Conservation (phyloP, 202 grass and related monocot genomes). For the Cymbopogon flexuosus region DNA sequence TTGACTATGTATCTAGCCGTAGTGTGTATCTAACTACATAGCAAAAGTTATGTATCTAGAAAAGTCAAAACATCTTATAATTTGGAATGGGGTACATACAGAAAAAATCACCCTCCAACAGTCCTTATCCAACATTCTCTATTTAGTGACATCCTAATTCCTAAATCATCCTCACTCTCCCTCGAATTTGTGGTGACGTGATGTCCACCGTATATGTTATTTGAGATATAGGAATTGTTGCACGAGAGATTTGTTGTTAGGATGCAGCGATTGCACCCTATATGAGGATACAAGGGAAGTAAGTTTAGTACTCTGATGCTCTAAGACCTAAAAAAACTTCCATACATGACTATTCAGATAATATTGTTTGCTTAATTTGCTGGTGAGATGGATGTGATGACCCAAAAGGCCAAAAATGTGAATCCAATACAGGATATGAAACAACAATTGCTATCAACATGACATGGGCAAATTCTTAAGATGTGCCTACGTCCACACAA, state of each 20-base stretch:
- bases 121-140: not conserved
- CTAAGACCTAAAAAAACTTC: not conserved
- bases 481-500: not conserved
- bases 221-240: not conserved
- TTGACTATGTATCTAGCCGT: too few species aligned
- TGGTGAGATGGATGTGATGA: conserved; percentile 18
- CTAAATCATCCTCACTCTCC: not conserved
- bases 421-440: conserved; percentile 8
- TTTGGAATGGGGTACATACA: not conserved
- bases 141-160: not conserved
- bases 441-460: not conserved
- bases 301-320: not conserved
- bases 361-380: not conserved
- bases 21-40: too few species aligned
- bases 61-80: too few species aligned
- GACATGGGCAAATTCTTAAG: conserved; percentile 13
- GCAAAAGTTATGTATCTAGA: too few species aligned
- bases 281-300: not conserved
- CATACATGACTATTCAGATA: not conserved
- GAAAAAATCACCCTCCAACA: not conserved
- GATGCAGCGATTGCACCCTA: not conserved
- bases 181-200: not conserved
- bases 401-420: not conserved
- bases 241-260: not conserved
- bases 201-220: not conserved